Conservation (phyloP, 345 rosid genomes). For the Citrus sinensis region DVS_A1.0 CM039163.1:22530001-22530500, state of each 20-base stretch:
- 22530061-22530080: neutral
- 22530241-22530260: constrained; percentile 81
- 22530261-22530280: constrained; percentile 77
- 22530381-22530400: constrained; percentile 78
- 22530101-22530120: neutral
- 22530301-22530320: constrained; percentile 54
- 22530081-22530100: neutral
- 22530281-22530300: constrained; percentile 49
- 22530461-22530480: constrained; percentile 29
- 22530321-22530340: constrained; percentile 91
- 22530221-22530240: constrained; percentile 76
- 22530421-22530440: constrained; percentile 43
- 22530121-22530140: neutral
- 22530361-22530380: constrained; percentile 73
- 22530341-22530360: constrained; percentile 74
- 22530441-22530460: constrained; percentile 47
- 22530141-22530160: neutral
- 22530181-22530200: neutral
- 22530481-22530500: constrained; percentile 27
- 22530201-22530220: neutral
- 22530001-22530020: neutral
- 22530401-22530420: constrained; percentile 66
- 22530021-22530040: neutral
- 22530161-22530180: neutral
- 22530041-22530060: neutral